Percentiles rank a stretch among this genome's conserved stretches.
These are phyloP conservation scores for Hansenula sp. DNA, from an alignment of 1,139 yeast species.

Conservation along the genomic window DNA sequence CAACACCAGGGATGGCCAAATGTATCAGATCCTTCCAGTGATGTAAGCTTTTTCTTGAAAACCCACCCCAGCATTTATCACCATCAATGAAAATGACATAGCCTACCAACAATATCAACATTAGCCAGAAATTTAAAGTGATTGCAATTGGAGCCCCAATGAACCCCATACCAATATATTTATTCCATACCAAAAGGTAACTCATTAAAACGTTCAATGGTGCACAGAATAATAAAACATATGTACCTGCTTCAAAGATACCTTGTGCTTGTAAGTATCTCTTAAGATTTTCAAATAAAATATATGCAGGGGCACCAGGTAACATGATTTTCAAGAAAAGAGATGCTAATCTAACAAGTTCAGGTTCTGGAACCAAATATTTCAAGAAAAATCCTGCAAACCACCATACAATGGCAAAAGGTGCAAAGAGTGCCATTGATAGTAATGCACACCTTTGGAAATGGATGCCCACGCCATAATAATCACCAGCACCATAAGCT, in stretches of 20 bases:
- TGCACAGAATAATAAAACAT: slow-evolving; percentile 71
- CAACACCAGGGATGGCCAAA: slow-evolving; percentile 68
- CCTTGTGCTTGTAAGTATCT: slow-evolving; percentile 90
- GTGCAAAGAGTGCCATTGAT: slow-evolving; percentile 52
- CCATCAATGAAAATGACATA: slow-evolving; percentile 64
- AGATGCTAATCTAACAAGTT: slow-evolving; percentile 62
- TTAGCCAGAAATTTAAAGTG: slow-evolving; percentile 66
- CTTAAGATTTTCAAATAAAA: slow-evolving; percentile 77
- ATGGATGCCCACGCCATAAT: slow-evolving; percentile 54
- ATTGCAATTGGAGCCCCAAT: slow-evolving; percentile 75
- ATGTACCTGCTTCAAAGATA: slow-evolving; percentile 85
- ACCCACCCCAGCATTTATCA: slow-evolving; percentile 70
- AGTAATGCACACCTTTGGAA: slow-evolving; percentile 62
- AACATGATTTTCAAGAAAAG: slow-evolving; percentile 61
- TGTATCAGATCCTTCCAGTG: slow-evolving; percentile 60
- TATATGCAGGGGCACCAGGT: slow-evolving; percentile 81
- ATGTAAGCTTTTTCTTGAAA: slow-evolving; percentile 41
- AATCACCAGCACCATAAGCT: slow-evolving; percentile 72
- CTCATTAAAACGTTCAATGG: slow-evolving; percentile 73
- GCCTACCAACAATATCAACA: slow-evolving; percentile 49
- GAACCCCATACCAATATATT: slow-evolving; percentile 55
- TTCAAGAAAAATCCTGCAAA: slow-evolving; percentile 51
- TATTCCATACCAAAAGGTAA: slow-evolving; percentile 77
- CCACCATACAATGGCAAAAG: slow-evolving; percentile 66
- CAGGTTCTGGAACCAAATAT: slow-evolving; percentile 51